A percentile compares a stretch with the other conserved stretches of the same genome.
These are phyloP conservation scores for Diaporthe sp. DNA, from an alignment of 2,329 filamentous ascomycete genomes.

Conservation along the genomic window DNA sequence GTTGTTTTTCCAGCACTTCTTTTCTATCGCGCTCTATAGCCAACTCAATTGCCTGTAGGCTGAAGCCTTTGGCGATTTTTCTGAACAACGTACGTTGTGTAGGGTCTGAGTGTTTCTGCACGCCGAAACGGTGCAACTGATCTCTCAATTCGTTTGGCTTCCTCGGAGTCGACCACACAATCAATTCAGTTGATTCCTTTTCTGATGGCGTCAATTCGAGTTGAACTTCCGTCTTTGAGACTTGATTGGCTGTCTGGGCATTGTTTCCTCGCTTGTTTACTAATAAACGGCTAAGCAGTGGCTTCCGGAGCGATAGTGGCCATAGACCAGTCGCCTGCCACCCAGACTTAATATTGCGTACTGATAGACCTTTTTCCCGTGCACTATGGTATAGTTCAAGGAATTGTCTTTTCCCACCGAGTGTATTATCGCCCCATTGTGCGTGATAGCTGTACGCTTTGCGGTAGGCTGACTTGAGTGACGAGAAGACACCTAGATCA, in stretches of 20 bases:
- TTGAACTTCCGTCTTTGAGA: not conserved
- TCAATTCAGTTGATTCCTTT: not conserved
- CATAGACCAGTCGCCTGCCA: not conserved
- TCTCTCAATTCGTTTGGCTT: not conserved
- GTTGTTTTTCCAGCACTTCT: not conserved
- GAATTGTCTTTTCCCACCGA: not conserved
- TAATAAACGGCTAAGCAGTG: not conserved
- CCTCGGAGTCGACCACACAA: not conserved
- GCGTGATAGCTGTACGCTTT: not conserved
- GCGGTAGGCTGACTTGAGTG: not conserved
- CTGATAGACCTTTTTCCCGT: not conserved
- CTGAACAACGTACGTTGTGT: not conserved
- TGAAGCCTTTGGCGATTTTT: not conserved
- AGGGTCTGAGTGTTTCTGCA: not conserved
- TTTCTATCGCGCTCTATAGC: not conserved
- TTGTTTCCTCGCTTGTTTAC: not conserved
- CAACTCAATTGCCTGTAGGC: not conserved
- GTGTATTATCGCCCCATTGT: not conserved
- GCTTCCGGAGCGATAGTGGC: not conserved
- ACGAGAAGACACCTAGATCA: not conserved
- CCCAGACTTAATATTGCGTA: not conserved
- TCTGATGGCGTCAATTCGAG: not conserved
- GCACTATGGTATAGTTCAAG: not conserved
- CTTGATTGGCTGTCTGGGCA: not conserved
- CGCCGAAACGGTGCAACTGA: not conserved